Base-by-base conservation (phyloP, 169 alveolate species). In the Besnoitia besnoiti region DNA sequence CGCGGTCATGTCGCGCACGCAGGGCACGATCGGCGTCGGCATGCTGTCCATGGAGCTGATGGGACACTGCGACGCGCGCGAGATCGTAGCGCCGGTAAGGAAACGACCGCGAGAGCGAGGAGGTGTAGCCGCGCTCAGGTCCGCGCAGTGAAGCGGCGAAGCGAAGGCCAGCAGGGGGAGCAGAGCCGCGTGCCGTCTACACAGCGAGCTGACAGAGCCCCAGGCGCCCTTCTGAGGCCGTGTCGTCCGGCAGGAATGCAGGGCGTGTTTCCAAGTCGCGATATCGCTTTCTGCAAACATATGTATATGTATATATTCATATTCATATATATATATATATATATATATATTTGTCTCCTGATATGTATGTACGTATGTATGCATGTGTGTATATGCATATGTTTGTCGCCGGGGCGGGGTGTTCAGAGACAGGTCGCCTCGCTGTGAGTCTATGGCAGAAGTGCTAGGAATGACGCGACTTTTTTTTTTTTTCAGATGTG, bases 1-100 rank as follows among this genome's bases (percentile, higher is more conserved):
- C 88, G 97, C 97, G 49, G 97, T 97, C 42, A 96, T 97, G 97
- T 96, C 99, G 5, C 94, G 98, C 37, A 96, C 99, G 5, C 95
- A 92, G 40, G 96, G 96, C 37, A 95, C 96, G 42, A 96, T 97
- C 35, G 99, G 99, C 47, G 95, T 97, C 5, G 99, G 99, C 35
- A 94, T 97, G 96, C 91, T 97, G 59, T 95, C 97, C 16, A 90
- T 96, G 85, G 98, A 97, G 75, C 96, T 97, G 80, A 91, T 91
- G 94, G 94, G 94, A 19, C 94, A 91, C 67, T 91, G 94, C 50
- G 94, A 91, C 61, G 94, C 94, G 8, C 94, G 94, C 62, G 94
- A 91, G 47, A 59, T 91, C 59, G 94, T 89, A 0, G 94, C 94
- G 46, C 94, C 94, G 5, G 94, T 91, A 33, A 33, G 91, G 8